Evolutionary conservation across 2,329 filamentous ascomycete genomes (phyloP), one percentile per base, ranked within the genome.

Genomic region (Thelonectria olida): DNA sequence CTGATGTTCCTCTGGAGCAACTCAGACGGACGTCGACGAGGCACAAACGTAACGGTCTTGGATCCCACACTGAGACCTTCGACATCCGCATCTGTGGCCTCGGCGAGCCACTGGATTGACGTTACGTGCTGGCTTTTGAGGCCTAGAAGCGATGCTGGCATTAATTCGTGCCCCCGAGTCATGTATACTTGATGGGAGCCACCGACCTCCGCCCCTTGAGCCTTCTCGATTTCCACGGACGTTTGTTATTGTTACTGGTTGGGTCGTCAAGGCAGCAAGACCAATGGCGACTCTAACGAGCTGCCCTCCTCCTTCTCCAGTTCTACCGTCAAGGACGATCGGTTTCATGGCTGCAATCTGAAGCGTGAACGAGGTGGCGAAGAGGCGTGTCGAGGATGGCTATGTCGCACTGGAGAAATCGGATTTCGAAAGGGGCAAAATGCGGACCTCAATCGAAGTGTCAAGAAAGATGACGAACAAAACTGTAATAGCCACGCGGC

Each of bases 291-390:
- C 76, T 42, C 88, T 77, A 1, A 89, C 82, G 0, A 90, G 74
- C 65, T 90, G 87, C 2, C 87, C 87, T 4, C 87, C 88, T 5
- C 88, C 88, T 69, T 89, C 87, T 1, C 87, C 86, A 0, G 81
- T 85, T 12, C 80, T 75, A 15, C 87, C 87, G 65, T 88, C 85
- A 2, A 89, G 72, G 53, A 80, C 76, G 22, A 88, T 79, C 7
- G 72, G 62, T 41, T 76, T 79, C 67, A 73, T 72, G 27, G 9
- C 50, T 31, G 49, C 25, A 42, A 53, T 17, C 38, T 45, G 25
- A 5, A n/a, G n/a, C n/a, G n/a, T 17, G 15, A 28, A 8, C 27
- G 58, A 58, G 10, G 49, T 39, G 59, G 61, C 63, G 48, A 68
- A 31, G 27, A 13, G 13, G 39, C 9, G n/a, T n/a, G n/a, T n/a